Evolutionary conservation across 345 rosid species (phyloP), one percentile per base, ranked within the genome.

Genomic region (Brassica nigra): DNA sequence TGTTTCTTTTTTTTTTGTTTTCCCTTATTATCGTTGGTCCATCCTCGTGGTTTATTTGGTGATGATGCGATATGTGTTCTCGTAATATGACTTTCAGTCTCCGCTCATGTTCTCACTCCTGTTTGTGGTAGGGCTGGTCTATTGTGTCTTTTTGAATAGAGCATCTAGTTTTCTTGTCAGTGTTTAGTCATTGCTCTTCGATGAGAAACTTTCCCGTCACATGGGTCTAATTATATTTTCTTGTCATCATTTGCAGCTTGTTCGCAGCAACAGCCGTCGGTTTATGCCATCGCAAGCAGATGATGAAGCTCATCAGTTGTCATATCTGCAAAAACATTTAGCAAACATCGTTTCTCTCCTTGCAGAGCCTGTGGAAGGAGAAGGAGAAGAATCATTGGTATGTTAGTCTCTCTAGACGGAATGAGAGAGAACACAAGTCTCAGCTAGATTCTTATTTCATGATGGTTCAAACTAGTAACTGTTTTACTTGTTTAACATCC

Each of bases 281-380:
- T 90, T 90, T 84, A 84, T 88, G 97, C 98, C 98, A 65, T 96
- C 99, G 27, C 98, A 88, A 79, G 89, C 89, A 49, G 99, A 96
- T 83, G 99, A 96, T 84, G 99, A 93, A 89, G 94, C 92, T 81
- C 99, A 93, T 86, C 99, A 96, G 34, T 76, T 96, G 74, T 89
- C 98, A 72, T 96, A 96, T 86, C 89, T 96, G 34, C 97, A 93
- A 81, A 96, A 96, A 84, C 99, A 96, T 78, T 76, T 92, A 82
- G 91, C 87, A 70, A 96, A 92, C 86, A 91, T 96, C 73, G 78
- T 96, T 30, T 87, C 93, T 47, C 97, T 96, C 82, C 83, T 96
- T 78, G 91, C 92, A n/a, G 98, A 96, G 80, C 89, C 95, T 14
- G 90, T 84, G 57, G 99, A 89, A 78, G 99, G 92, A 55, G 97